A percentile compares a stretch with the other conserved stretches of the same genome.
Evolutionary conservation across 2,329 filamentous ascomycete genomes (phyloP).

Genomic region (Pyrenochaeta sp.): DNA sequence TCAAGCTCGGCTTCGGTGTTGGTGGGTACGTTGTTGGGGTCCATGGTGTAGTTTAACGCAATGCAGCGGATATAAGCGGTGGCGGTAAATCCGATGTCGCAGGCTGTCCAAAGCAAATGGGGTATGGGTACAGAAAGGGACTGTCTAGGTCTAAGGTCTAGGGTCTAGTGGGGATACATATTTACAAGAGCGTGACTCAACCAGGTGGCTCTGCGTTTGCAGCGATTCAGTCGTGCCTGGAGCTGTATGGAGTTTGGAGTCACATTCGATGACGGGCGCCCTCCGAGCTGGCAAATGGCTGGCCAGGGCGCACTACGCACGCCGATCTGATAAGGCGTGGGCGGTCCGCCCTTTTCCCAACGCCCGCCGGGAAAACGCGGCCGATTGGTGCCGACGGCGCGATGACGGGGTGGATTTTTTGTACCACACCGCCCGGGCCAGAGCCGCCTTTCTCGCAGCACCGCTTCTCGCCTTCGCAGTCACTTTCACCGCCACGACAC

Average conservation of each 20-base stretch:
- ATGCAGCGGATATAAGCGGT: constrained; percentile 33
- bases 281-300: constrained; percentile 7
- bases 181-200: constrained; percentile 20
- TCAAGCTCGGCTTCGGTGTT: constrained; percentile 74
- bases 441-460: constrained; percentile 13
- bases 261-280: constrained; percentile 16
- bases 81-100: constrained; percentile 41
- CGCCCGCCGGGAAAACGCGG: background rate
- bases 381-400: constrained; percentile 14
- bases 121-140: constrained; percentile 11
- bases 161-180: constrained; percentile 32
- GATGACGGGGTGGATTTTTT: constrained; percentile 17
- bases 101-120: constrained; percentile 14
- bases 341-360: background rate
- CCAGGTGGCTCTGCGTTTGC: constrained; percentile 7
- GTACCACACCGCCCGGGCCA: background rate
- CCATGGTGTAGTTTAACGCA: constrained; percentile 21
- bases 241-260: constrained; percentile 5
- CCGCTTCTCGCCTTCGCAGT: constrained; percentile 31
- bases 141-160: constrained; percentile 8
- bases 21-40: constrained; percentile 28
- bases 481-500: constrained; percentile 11
- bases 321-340: constrained; percentile 34
- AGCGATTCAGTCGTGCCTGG: constrained; percentile 8
- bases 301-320: no score